Evolutionary conservation across 176 grass and related monocot genomes (phyloP), one percentile per base, ranked within the genome.

Genomic region (Tuctoria greenei): DNA sequence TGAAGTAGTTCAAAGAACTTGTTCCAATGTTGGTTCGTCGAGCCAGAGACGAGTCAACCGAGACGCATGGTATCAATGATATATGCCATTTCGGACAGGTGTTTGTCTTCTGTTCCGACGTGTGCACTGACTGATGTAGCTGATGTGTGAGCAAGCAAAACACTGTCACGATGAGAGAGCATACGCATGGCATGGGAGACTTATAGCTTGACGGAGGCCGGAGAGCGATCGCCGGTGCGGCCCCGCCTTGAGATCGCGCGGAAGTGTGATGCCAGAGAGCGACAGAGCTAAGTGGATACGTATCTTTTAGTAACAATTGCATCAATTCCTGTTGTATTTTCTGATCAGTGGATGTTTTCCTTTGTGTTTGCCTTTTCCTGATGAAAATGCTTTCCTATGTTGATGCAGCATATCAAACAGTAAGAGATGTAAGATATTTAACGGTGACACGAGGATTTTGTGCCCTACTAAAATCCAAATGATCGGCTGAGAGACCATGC

Each of bases 181-280:
- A 65, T 66, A 69, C 50, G 67, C 67, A 64, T 55, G 38, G 64
- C 43, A 62, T 43, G 37, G 24, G 23, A 26, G 73, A n/a, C n/a
- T n/a, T n/a, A n/a, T n/a, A n/a, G 21, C 43, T 54, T 52, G 79
- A 69, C 41, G 44, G 49, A 4, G 63, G 73, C 67, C 79, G 61
- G 70, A 35, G 79, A 82, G 79, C 47, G 70, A 86, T 86, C 70
- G 64, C 60, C 79, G 88, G 70, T 78, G 79, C 83, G 83, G 88
- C 63, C 88, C 79, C 64, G 79, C 74, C 79, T 72, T 18, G 7
- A 49, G 70, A 79, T 79, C 23, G 50, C 63, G 17, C 54, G 27
- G 88, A 75, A 72, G 80, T 80, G n/a, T n/a, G n/a, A n/a, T n/a
- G n/a, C n/a, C n/a, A n/a, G n/a, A n/a, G n/a, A n/a, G n/a, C n/a